phyloP scores from a whole-genome alignment of 768 basidiomycete species.

The Suillus placidus region DNA sequence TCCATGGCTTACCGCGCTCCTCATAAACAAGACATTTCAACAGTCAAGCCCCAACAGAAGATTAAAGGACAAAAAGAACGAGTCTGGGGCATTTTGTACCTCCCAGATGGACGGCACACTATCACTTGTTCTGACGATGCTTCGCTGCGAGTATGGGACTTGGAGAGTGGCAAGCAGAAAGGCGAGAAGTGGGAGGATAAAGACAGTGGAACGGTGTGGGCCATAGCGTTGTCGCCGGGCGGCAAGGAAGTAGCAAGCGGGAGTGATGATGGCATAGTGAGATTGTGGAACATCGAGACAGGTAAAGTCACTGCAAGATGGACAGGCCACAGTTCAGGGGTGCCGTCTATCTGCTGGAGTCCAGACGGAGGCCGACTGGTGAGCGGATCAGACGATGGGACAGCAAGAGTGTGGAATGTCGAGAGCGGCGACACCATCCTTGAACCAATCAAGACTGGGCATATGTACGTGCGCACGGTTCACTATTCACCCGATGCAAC shows the following conservation, averaged over 20 bases:
- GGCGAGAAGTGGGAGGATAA: not conserved
- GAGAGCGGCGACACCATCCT: not conserved
- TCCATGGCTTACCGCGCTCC: not conserved
- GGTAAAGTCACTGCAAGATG: not conserved
- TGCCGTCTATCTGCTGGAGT: not conserved
- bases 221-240: not conserved
- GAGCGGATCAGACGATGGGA: not conserved
- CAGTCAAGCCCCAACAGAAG: not conserved
- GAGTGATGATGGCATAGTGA: not conserved
- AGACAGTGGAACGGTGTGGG: not conserved
- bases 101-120: not conserved
- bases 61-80: not conserved
- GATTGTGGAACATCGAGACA: not conserved
- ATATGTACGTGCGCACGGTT: not conserved
- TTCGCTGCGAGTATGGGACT: slow-evolving; percentile 1
- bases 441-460: not conserved
- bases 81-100: not conserved
- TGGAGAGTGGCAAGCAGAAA: not conserved
- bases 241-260: not conserved
- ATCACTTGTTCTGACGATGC: not conserved
- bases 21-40: not conserved
- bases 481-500: slow-evolving; percentile 2
- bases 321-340: not conserved
- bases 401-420: not conserved
- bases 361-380: not conserved